Percentiles rank a stretch among this genome's conserved stretches.
Conservation (phyloP, 2,329 filamentous ascomycete species). For the Aspergillus fischeri region DNA sequence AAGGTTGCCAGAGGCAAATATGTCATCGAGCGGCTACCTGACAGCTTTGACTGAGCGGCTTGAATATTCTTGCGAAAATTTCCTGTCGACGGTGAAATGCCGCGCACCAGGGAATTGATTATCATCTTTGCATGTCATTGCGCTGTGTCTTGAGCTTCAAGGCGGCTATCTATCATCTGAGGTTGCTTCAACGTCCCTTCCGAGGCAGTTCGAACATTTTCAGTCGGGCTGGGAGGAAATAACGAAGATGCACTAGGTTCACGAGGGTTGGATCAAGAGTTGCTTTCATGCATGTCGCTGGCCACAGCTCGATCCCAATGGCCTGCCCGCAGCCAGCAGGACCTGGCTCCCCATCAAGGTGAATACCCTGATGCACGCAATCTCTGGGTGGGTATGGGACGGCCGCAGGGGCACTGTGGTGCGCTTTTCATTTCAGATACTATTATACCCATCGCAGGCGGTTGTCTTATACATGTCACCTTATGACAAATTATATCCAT, state of each 20-base stretch:
- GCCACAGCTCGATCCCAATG: neutral
- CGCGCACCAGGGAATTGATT: conserved; percentile 50
- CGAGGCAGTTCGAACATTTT: neutral
- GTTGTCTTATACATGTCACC: neutral
- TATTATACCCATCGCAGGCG: neutral
- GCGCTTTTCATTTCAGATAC: neutral
- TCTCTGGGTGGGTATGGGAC: neutral
- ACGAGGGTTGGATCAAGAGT: neutral
- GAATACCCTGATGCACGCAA: neutral
- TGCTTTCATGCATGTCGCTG: neutral
- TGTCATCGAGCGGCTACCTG: conserved; percentile 85
- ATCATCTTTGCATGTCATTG: neutral
- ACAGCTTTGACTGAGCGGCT: conserved; percentile 61
- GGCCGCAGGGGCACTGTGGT: no score
- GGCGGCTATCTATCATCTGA: neutral
- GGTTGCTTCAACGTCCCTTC: neutral
- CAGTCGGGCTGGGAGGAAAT: neutral
- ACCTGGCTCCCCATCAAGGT: neutral
- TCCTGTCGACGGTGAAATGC: conserved; percentile 58
- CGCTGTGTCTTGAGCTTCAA: neutral
- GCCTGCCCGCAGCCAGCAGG: neutral
- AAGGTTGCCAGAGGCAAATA: conserved; percentile 87
- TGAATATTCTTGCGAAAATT: conserved; percentile 61
- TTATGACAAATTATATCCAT: neutral
- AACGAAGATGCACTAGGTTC: neutral